Base-by-base conservation (phyloP, 208 protist genomes). In the Jaenimonas drosophilae region DNA sequence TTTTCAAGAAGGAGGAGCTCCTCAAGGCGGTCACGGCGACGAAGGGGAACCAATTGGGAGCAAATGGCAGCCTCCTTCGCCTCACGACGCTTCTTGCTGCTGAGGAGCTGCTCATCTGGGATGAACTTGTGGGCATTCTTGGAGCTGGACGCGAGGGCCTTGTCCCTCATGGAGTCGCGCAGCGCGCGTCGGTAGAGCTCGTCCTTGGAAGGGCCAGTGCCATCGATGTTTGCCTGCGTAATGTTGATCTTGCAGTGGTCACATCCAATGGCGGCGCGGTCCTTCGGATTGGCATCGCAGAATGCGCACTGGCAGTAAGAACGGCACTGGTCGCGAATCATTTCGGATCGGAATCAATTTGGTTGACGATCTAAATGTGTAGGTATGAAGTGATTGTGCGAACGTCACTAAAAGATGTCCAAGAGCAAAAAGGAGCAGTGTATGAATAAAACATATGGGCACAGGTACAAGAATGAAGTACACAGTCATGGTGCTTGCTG, bases 1-100 rank as follows among this genome's bases (percentile, higher is more conserved):
- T 87, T 65, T 51, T 93, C 79, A 47, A 93, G 72, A 42, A 93
- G 44, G 14, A 93, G 65, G 20, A 93, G 68, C 59, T 88, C 79
- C 71, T 93, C 67, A 25, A 93, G 66, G 46, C 77, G 84, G 49
- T 93, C 84, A 34, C 84, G 84, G 46, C 84, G 79, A 17, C 84
- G 84, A 54, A 93, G 52, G 7, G 84, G 79, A 36, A 93, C 74
- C 23, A 75, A 50, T 24, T 72, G 31, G 6, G 76, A 69, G 11
- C 70, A 58, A n/a, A 61, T 29, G 14, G 69, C 73, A 43, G 70
- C 54, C 5, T 87, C 78, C 41, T 84, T 84, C 29, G 63, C 66
- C 31, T 71, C 71, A 21, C 69, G 71, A 38, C 48, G 59, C 65
- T 76, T 80, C n/a, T 39, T 54, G 56, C 75, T 88, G 61, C 76